Conservation (phyloP, 2,329 filamentous ascomycete species). For the Didymellaceae sp. region DNA sequence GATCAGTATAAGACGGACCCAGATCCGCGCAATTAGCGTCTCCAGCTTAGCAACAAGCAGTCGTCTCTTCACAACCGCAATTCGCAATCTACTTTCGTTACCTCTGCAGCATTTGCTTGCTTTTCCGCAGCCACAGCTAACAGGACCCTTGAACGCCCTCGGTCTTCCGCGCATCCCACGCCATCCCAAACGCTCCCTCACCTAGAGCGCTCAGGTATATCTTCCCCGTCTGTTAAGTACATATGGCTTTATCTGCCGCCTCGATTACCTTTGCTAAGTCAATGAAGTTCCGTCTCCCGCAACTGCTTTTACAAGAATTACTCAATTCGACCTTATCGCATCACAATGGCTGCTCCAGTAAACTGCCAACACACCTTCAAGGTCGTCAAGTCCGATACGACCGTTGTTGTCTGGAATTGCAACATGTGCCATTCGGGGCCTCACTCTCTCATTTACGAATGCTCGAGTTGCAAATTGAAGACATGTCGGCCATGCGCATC, state of each 20-base stretch:
- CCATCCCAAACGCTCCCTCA: conserved; percentile 32
- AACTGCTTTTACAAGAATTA: conserved; percentile 7
- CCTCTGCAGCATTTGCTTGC: conserved; percentile 37
- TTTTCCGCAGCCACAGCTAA: conserved; percentile 47
- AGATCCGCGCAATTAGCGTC: conserved; percentile 40
- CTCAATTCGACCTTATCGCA: conserved; percentile 6
- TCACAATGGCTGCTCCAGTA: conserved; percentile 55
- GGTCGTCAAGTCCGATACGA: conserved; percentile 60
- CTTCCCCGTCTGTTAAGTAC: conserved; percentile 29
- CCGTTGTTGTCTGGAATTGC: conserved; percentile 60
- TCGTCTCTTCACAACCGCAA: conserved; percentile 26
- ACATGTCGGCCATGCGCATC: conserved; percentile 56
- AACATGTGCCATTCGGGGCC: conserved; percentile 59
- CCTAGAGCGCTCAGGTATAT: conserved; percentile 29
- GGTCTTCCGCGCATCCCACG: conserved; percentile 35
- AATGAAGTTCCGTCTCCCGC: conserved; percentile 21
- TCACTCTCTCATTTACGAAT: conserved; percentile 60
- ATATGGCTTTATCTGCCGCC: conserved; percentile 28
- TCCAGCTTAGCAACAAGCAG: conserved; percentile 32
- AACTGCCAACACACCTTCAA: conserved; percentile 58
- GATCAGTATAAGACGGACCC: conserved; percentile 45
- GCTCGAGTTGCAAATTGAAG: conserved; percentile 59
- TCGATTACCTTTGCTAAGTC: conserved; percentile 31
- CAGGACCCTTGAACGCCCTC: conserved; percentile 30
- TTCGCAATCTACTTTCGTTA: conserved; percentile 24